A percentile compares a stretch with the other conserved stretches of the same genome.
These are phyloP conservation scores for Hypericum perforatum DNA, from an alignment of 345 rosid genomes.

Conservation along the genomic window DNA sequence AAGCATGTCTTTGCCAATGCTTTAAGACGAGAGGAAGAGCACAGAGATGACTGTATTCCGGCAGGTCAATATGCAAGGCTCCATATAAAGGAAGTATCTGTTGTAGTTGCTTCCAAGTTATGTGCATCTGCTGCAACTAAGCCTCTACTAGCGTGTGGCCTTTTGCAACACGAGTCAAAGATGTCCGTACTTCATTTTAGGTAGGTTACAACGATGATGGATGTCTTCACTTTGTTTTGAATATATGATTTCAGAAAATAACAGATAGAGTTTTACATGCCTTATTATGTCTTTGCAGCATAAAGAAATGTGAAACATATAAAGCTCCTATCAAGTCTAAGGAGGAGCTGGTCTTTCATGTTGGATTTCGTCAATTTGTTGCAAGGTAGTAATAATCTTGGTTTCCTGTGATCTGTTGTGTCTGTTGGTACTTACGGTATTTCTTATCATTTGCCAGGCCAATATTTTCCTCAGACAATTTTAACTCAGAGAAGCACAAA, in stretches of 20 bases:
- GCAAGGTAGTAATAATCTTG: slow-evolving; percentile 43
- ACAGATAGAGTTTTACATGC: slow-evolving; percentile 1
- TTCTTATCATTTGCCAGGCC: slow-evolving; percentile 47
- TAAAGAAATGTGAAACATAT: slow-evolving; percentile 69
- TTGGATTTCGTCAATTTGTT: slow-evolving; percentile 87
- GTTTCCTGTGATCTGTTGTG: background rate
- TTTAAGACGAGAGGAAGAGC: slow-evolving; percentile 41
- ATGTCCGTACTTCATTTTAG: slow-evolving; percentile 97
- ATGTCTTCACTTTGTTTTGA: background rate
- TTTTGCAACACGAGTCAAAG: slow-evolving; percentile 92
- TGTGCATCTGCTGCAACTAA: slow-evolving; percentile 28
- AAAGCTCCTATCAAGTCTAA: slow-evolving; percentile 75
- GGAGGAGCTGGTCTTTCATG: slow-evolving; percentile 84
- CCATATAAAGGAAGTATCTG: slow-evolving; percentile 64
- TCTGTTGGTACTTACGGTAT: background rate
- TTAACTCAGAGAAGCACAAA: slow-evolving; percentile 81
- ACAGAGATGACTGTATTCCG: slow-evolving; percentile 42
- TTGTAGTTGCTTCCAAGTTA: slow-evolving; percentile 45
- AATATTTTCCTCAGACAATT: slow-evolving; percentile 64
- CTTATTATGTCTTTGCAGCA: slow-evolving; percentile 24
- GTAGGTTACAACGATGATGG: slow-evolving; percentile 21
- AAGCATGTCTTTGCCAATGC: slow-evolving; percentile 69
- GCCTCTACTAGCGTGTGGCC: slow-evolving; percentile 69
- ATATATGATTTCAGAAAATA: slow-evolving; percentile 3
- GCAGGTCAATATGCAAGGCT: slow-evolving; percentile 61